Evolutionary conservation across 768 basidiomycete genomes (phyloP), one percentile per base, ranked within the genome.

Genomic region (Suillus brevipes): DNA sequence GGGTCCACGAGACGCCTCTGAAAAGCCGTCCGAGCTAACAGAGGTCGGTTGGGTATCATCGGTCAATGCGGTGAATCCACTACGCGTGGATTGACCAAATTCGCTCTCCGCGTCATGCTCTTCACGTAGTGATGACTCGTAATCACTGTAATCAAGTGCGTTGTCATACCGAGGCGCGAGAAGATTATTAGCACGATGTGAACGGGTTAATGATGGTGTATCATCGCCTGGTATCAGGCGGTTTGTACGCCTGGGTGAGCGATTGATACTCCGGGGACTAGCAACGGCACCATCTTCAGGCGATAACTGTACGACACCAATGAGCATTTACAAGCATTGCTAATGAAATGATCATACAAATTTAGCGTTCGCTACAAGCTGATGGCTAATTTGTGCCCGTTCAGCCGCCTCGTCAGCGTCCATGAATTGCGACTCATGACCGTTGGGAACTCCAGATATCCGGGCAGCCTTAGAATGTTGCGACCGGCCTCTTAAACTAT

Each of bases 391-490:
- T 74, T 96, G 94, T 71, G 91, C 89, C 68, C 91, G 86, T 9
- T 92, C 92, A 69, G 89, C 83, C 14, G 85, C 88, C 61, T 93
- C 92, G 68, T 95, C 92, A 4, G 93, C 93, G 74, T 95, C 93
- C 89, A 93, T 89, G 71, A 94, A 94, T 70, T 94, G 93, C 13
- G 93, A 94, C 3, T 84, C 82, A 7, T 86, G 85, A 20, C 87
- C 87, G 71, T 77, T 81, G 60, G 82, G 82, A 2, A 71, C 73
- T 36, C 77, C 76, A 5, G 84, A 82, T 31, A 67, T 67, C 47
- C 85, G 82, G 34, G 78, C 68, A 36, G 77, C 65, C 47, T 75
- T 77, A 7, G 69, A 38, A 65, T 63, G 70, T 65, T 78, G 80
- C 14, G 72, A 71, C 25, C 72, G 74, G 25, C 75, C 63, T 77